A percentile compares a stretch with the other conserved stretches of the same genome.
phyloP scores from a whole-genome alignment of 345 rosid genomes.

The Syzygium jambos region DNA sequence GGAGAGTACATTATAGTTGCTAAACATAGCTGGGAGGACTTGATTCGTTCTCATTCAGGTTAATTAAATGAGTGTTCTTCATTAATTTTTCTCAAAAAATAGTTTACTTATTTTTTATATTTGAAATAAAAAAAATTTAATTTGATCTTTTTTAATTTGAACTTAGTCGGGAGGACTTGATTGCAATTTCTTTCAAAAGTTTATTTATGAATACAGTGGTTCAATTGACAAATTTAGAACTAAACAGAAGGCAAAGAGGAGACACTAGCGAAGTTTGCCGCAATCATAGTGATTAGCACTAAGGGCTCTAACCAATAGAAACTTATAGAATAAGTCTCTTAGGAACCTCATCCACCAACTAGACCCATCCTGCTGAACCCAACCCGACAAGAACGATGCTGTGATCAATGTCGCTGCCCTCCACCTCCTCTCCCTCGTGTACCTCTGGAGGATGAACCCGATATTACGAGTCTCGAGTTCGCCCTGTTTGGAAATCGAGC shows the following conservation, averaged over 20 bases:
- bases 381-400: constrained; percentile 24
- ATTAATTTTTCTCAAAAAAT: no score
- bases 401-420: constrained; percentile 12
- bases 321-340: background rate
- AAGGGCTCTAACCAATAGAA: background rate
- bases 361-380: constrained; percentile 24
- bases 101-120: no score
- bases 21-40: no score
- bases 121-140: no score
- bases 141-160: no score
- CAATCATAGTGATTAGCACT: background rate
- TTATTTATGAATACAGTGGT: no score
- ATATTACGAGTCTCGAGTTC: background rate
- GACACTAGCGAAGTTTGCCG: background rate
- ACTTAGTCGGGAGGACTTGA: no score
- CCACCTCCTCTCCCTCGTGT: constrained; percentile 24
- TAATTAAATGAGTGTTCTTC: no score
- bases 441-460: constrained; percentile 6
- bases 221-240: no score
- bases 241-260: background rate
- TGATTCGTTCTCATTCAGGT: no score
- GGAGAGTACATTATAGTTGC: no score
- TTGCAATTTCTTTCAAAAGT: no score
- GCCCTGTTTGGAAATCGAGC: background rate
- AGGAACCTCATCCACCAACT: background rate